Conservation (phyloP, 1,139 yeast genomes). For the Debaryomyces udenii region DNA sequence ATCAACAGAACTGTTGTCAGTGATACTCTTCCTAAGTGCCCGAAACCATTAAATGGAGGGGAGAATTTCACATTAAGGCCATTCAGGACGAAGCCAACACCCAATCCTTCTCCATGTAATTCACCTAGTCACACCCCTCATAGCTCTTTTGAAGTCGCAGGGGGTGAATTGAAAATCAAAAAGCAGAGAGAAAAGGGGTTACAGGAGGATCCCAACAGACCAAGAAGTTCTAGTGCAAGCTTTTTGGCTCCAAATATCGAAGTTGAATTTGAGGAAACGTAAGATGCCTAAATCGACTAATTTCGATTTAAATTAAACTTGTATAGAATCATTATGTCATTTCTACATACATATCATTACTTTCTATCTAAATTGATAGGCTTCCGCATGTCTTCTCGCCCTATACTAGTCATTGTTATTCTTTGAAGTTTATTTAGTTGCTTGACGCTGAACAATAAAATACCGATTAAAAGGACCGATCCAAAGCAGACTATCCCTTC, state of each 20-base stretch:
- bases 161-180: slow-evolving; percentile 7
- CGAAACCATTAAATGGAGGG: slow-evolving; percentile 22
- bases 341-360: slow-evolving; percentile 1
- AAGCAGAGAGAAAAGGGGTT: slow-evolving; percentile 16
- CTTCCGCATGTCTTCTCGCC: slow-evolving; percentile 11
- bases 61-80: slow-evolving; percentile 47
- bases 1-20: slow-evolving; percentile 10
- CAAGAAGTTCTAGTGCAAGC: slow-evolving; percentile 28
- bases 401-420: slow-evolving; percentile 43
- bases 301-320: neutral
- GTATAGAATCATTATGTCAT: slow-evolving; percentile 6
- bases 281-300: neutral
- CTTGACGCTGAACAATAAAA: slow-evolving; percentile 32
- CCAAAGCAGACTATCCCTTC: slow-evolving; percentile 36
- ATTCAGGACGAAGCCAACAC: slow-evolving; percentile 45
- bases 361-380: neutral
- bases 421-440: slow-evolving; percentile 39
- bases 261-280: slow-evolving; percentile 31
- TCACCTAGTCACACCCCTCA: slow-evolving; percentile 39
- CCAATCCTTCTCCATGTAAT: slow-evolving; percentile 43
- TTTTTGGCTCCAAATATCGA: slow-evolving; percentile 34
- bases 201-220: slow-evolving; percentile 1
- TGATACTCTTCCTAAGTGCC: slow-evolving; percentile 21
- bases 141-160: slow-evolving; percentile 15
- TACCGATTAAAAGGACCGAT: slow-evolving; percentile 26